Evolutionary conservation across 2,329 filamentous ascomycete genomes (phyloP).

Genomic region (Leptographium galeiforme): DNA sequence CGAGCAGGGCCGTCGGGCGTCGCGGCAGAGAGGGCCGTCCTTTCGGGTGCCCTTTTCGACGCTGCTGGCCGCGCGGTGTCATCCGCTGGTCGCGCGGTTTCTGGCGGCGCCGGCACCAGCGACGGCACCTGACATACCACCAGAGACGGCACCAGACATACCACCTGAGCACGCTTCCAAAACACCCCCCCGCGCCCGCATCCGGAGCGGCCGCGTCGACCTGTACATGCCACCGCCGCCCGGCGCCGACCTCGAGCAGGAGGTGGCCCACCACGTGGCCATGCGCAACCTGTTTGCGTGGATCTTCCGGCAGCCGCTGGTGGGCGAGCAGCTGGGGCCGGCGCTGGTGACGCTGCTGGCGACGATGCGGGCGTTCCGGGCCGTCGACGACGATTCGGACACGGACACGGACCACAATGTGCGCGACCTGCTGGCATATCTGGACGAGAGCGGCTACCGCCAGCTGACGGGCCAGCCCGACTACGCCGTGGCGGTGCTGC

Average conservation of each 20-base stretch:
- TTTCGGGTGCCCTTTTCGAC: constrained; percentile 50
- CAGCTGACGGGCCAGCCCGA: constrained; percentile 51
- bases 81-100: constrained; percentile 43
- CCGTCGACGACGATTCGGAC: constrained; percentile 13
- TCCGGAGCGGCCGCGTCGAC: constrained; percentile 28
- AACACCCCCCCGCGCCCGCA: constrained; percentile 13
- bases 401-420: constrained; percentile 47
- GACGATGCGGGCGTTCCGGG: constrained; percentile 49
- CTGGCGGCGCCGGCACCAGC: constrained; percentile 13
- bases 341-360: constrained; percentile 52
- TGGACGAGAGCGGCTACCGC: constrained; percentile 56
- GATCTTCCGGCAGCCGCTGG: constrained; percentile 49
- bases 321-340: constrained; percentile 51
- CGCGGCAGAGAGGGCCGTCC: constrained; percentile 44
- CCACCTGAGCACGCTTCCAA: too few species aligned
- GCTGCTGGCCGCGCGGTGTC: constrained; percentile 44
- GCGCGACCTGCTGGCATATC: constrained; percentile 49
- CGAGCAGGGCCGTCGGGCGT: constrained; percentile 28
- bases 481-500: constrained; percentile 54
- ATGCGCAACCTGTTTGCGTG: constrained; percentile 68
- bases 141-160: too few species aligned
- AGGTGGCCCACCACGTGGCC: constrained; percentile 50
- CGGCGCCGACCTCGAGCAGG: constrained; percentile 35
- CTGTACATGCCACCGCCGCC: constrained; percentile 58
- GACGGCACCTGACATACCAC: not conserved